These are phyloP conservation scores for Chaetoceros tenuissimus DNA, from an alignment of 108 stramenopile species.

Conservation along the genomic window DNA sequence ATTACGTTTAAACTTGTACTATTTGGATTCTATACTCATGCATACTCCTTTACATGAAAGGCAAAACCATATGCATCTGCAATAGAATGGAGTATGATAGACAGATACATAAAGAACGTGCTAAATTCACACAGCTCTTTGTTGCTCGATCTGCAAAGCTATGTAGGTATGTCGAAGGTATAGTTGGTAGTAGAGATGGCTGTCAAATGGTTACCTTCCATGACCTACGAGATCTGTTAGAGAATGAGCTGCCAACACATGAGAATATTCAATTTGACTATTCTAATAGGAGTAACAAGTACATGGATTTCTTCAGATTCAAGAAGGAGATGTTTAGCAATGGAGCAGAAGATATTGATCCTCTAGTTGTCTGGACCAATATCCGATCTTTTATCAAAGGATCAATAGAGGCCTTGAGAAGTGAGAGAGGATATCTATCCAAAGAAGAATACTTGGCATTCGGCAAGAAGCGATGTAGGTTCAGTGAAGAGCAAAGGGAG, in stretches of 20 bases:
- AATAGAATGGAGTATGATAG: conserved; percentile 44
- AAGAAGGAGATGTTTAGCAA: conserved; percentile 23
- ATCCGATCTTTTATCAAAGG: conserved; percentile 58
- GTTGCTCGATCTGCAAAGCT: conserved; percentile 36
- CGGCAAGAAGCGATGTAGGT: conserved; percentile 33
- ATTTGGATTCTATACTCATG: too few relatives aligned
- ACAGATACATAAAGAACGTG: conserved; percentile 9
- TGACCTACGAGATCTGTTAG: conserved; percentile 10
- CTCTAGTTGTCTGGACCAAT: conserved; percentile 41
- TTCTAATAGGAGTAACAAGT: too few relatives aligned
- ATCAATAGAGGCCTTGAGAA: conserved; percentile 39
- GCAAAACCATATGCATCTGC: conserved; percentile 45
- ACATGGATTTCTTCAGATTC: conserved; percentile 32
- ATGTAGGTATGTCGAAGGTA: conserved; percentile 30
- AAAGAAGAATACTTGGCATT: conserved; percentile 33
- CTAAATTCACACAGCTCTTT: conserved; percentile 46
- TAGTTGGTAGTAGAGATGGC: conserved; percentile 11
- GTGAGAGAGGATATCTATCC: conserved; percentile 9
- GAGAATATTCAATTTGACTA: too few relatives aligned
- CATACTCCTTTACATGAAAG: too few relatives aligned
- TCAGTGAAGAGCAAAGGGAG: conserved; percentile 17
- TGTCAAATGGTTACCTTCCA: conserved; percentile 26
- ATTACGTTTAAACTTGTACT: too few relatives aligned
- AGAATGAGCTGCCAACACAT: conserved; percentile 8
- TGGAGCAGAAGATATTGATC: conserved; percentile 8